A percentile compares a stretch with the other conserved stretches of the same genome.
Conservation (phyloP, 495 filamentous ascomycete species). For the Lasiosphaeris hirsuta region DNA sequence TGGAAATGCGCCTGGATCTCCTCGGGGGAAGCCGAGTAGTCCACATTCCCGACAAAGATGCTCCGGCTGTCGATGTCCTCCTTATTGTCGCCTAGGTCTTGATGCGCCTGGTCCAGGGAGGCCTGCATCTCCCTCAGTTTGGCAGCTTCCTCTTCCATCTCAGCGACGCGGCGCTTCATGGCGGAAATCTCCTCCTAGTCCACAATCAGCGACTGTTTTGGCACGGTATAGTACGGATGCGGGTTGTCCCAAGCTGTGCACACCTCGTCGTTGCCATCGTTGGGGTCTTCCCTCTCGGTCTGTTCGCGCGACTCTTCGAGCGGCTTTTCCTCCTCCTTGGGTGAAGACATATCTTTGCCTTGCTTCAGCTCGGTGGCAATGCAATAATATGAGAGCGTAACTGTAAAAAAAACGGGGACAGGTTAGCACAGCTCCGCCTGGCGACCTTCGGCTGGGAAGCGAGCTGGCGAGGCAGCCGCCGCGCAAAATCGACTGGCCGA, state of each 20-base stretch:
- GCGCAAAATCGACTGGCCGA: too few relatives aligned
- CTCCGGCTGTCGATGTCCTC: constrained; percentile 94
- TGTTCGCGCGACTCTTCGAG: constrained; percentile 30
- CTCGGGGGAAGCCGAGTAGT: constrained; percentile 96
- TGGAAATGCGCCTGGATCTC: constrained; percentile 99
- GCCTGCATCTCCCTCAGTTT: constrained; percentile 98
- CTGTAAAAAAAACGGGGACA: not conserved
- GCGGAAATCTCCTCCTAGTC: constrained; percentile 80
- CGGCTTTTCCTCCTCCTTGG: constrained; percentile 27
- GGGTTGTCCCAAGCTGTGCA: constrained; percentile 8
- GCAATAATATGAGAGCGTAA: too few relatives aligned
- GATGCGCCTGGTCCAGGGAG: constrained; percentile 75
- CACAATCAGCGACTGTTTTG: constrained; percentile 17
- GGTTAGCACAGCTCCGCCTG: not conserved
- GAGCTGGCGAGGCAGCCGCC: too few relatives aligned
- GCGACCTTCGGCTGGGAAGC: too few relatives aligned
- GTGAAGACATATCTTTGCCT: constrained; percentile 22
- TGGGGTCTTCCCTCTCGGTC: constrained; percentile 37
- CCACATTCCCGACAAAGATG: constrained; percentile 98
- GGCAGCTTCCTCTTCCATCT: constrained; percentile 98
- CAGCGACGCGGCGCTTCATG: constrained; percentile 96
- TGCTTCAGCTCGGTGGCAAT: too few relatives aligned
- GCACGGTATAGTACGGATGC: not conserved
- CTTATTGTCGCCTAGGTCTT: constrained; percentile 83
- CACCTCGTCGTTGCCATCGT: constrained; percentile 47